These are phyloP conservation scores for Kingdonia uniflora DNA, from an alignment of 164 flowering plant genomes.

Conservation along the genomic window DNA sequence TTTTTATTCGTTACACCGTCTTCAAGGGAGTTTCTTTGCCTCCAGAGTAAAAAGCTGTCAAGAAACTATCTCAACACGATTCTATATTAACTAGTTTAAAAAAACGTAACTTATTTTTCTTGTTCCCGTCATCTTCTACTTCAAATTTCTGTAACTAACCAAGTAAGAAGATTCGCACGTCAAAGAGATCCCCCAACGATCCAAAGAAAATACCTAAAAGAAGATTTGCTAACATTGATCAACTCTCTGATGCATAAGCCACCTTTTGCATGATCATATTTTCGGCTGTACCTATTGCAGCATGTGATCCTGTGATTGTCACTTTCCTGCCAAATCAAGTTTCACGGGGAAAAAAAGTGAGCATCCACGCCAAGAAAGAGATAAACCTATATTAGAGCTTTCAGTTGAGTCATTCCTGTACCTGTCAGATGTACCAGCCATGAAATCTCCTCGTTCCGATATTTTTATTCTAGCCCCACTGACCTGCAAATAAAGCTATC, in stretches of 20 bases:
- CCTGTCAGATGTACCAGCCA: slow-evolving; percentile 86
- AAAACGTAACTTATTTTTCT: no score
- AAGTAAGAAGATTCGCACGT: neutral
- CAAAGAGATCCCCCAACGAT: slow-evolving; percentile 1
- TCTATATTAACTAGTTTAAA: no score
- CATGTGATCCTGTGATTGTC: slow-evolving; percentile 81
- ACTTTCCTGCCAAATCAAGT: slow-evolving; percentile 62
- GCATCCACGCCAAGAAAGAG: no score
- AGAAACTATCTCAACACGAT: no score
- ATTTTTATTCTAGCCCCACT: slow-evolving; percentile 93
- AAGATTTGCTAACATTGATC: slow-evolving; percentile 3
- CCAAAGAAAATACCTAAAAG: no score
- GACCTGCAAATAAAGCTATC: slow-evolving; percentile 30
- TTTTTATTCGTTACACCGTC: no score
- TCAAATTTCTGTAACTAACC: no score
- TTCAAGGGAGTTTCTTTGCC: no score
- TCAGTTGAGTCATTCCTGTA: slow-evolving; percentile 11
- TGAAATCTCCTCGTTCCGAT: slow-evolving; percentile 95
- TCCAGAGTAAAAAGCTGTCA: no score
- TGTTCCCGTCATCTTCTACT: no score
- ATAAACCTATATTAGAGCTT: no score
- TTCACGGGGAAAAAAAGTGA: neutral
- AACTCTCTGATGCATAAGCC: slow-evolving; percentile 56
- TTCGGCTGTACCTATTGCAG: slow-evolving; percentile 73
- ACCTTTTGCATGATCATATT: slow-evolving; percentile 74